A percentile compares a stretch with the other conserved stretches of the same genome.
phyloP scores from a whole-genome alignment of 2,329 filamentous ascomycete genomes.

The Dryadomyces quercus-mongolicae region DNA sequence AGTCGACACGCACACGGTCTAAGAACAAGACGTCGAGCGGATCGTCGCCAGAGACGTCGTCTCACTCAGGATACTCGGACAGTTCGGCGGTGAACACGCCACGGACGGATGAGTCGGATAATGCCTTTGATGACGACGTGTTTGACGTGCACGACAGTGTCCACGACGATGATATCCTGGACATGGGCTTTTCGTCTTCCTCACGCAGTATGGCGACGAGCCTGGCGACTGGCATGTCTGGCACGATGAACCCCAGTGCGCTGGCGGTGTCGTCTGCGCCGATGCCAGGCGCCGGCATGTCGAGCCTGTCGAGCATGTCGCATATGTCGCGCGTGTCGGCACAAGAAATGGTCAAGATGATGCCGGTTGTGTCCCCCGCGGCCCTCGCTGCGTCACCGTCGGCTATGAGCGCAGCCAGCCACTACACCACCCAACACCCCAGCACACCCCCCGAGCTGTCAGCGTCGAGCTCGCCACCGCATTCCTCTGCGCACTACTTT shows the following conservation, averaged over 20 bases:
- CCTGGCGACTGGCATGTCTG: not conserved
- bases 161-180: not conserved
- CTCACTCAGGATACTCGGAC: conserved; percentile 44
- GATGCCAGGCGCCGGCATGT: conserved; percentile 19
- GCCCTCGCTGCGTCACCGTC: conserved; percentile 18
- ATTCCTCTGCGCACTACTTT: conserved; percentile 29
- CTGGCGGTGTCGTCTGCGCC: conserved; percentile 26
- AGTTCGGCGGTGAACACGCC: conserved; percentile 44
- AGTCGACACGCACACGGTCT: conserved; percentile 40
- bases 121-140: conserved; percentile 24
- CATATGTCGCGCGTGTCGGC: not conserved
- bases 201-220: too few relatives aligned
- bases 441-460: conserved; percentile 46
- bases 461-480: conserved; percentile 45
- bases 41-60: conserved; percentile 35
- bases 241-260: conserved; percentile 24
- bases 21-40: conserved; percentile 37
- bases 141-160: conserved; percentile 10
- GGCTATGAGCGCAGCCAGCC: conserved; percentile 35
- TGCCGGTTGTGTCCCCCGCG: conserved; percentile 14
- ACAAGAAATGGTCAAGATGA: conserved; percentile 13
- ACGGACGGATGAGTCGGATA: conserved; percentile 29
- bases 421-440: conserved; percentile 33
- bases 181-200: not conserved
- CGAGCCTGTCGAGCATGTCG: not conserved